These are phyloP conservation scores for Musa beccarii DNA, from an alignment of 176 grass and related monocot genomes.

Conservation along the genomic window DNA sequence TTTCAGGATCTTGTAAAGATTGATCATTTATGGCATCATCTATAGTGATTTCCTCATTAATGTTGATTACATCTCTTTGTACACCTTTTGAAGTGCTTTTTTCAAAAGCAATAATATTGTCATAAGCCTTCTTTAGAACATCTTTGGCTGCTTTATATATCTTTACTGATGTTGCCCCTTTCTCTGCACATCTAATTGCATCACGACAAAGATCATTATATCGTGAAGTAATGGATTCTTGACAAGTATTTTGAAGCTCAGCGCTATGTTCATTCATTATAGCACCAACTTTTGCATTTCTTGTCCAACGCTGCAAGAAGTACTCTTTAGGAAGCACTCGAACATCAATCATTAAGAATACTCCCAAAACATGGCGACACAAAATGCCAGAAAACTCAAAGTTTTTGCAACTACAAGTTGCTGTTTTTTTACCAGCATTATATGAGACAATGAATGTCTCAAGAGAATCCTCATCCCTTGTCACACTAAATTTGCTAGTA, in stretches of 20 bases:
- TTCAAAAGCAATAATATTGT: slow-evolving; percentile 63
- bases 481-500: slow-evolving; percentile 55
- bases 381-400: slow-evolving; percentile 81
- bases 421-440: slow-evolving; percentile 56
- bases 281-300: slow-evolving; percentile 44
- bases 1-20: slow-evolving; percentile 56
- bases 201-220: slow-evolving; percentile 65
- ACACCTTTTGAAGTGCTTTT: slow-evolving; percentile 42
- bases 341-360: slow-evolving; percentile 70
- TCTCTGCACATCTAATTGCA: slow-evolving; percentile 70
- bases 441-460: slow-evolving; percentile 72
- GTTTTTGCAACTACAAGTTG: slow-evolving; percentile 74
- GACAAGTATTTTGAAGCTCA: slow-evolving; percentile 31
- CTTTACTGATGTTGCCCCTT: slow-evolving; percentile 43
- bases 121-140: slow-evolving; percentile 72
- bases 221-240: slow-evolving; percentile 38
- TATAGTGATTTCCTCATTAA: slow-evolving; percentile 78
- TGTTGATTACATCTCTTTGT: slow-evolving; percentile 83
- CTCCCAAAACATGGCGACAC: slow-evolving; percentile 83
- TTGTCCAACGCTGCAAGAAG: slow-evolving; percentile 77
- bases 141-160: slow-evolving; percentile 70
- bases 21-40: slow-evolving; percentile 66
- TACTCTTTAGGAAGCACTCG: slow-evolving; percentile 51
- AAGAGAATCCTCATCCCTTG: slow-evolving; percentile 59
- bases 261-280: slow-evolving; percentile 38